These are phyloP conservation scores for Hansenula anomala DNA, from an alignment of 1,139 yeast genomes.

Conservation along the genomic window DNA sequence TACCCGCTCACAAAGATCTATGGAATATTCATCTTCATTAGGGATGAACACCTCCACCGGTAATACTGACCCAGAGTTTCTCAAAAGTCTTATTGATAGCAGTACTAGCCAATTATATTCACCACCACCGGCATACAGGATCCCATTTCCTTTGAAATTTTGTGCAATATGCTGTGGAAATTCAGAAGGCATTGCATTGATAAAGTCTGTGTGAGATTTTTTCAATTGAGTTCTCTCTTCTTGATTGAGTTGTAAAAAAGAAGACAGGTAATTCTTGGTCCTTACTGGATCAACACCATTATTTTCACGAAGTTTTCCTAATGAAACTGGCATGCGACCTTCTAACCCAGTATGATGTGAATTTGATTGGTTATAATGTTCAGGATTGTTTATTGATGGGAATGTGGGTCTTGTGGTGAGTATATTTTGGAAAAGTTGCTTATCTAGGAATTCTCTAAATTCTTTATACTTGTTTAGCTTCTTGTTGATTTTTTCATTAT, in stretches of 20 bases:
- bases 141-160: constrained; percentile 52
- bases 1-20: constrained; percentile 45
- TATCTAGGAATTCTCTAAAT: too few relatives aligned
- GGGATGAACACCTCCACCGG: constrained; percentile 65
- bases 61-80: constrained; percentile 56
- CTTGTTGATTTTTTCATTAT: too few relatives aligned
- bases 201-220: constrained; percentile 15
- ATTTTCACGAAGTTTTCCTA: constrained; percentile 21
- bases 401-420: too few relatives aligned
- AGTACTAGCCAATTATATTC: constrained; percentile 68
- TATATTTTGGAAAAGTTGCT: too few relatives aligned
- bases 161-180: constrained; percentile 14
- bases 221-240: constrained; percentile 12
- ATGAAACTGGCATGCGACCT: constrained; percentile 19
- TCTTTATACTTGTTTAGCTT: too few relatives aligned
- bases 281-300: constrained; percentile 18
- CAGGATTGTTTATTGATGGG: too few relatives aligned
- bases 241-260: constrained; percentile 12
- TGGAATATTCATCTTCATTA: constrained; percentile 42
- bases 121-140: constrained; percentile 81
- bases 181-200: constrained; percentile 14
- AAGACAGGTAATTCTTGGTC: constrained; percentile 16
- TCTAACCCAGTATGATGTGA: too few relatives aligned
- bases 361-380: too few relatives aligned
- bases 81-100: constrained; percentile 55